phyloP scores from a whole-genome alignment of 495 filamentous ascomycete species.

The Xylaria castorea region DNA sequence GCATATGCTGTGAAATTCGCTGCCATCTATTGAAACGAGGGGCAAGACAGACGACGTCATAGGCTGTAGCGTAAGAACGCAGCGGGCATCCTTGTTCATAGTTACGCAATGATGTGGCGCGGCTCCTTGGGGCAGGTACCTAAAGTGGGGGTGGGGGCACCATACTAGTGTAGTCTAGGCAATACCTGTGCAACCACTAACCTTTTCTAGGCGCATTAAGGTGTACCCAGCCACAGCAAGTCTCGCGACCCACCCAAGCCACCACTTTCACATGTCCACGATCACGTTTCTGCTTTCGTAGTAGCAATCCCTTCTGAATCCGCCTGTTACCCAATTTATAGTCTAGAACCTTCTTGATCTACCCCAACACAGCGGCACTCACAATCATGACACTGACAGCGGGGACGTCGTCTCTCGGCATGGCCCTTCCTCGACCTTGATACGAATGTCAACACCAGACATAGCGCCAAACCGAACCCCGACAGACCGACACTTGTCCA shows the following conservation, averaged over 20 bases:
- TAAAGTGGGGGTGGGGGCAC: too few species aligned
- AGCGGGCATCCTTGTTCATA: not conserved
- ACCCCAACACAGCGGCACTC: slow-evolving; percentile 8
- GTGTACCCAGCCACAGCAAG: not conserved
- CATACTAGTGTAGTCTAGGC: too few species aligned
- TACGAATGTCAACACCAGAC: slow-evolving; percentile 27
- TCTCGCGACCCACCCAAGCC: not conserved
- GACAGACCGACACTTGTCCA: slow-evolving; percentile 63
- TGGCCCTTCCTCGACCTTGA: not conserved
- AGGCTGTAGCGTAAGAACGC: not conserved
- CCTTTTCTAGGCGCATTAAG: not conserved
- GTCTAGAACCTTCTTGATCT: not conserved
- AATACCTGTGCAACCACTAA: not conserved
- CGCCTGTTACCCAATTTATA: not conserved
- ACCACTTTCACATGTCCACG: slow-evolving; percentile 7
- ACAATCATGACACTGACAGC: slow-evolving; percentile 7
- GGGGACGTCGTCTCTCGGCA: not conserved
- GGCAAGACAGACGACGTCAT: slow-evolving; percentile 36
- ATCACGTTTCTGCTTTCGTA: not conserved
- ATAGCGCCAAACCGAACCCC: slow-evolving; percentile 52
- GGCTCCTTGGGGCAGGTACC: not conserved
- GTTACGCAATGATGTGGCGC: slow-evolving; percentile 21
- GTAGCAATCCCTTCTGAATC: not conserved
- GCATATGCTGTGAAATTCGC: slow-evolving; percentile 1
- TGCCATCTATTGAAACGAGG: slow-evolving; percentile 26